Percentiles rank a stretch among this genome's conserved stretches.
These are phyloP conservation scores for Exsudoporus floridanus DNA, from an alignment of 1,284 basidiomycete species.

Conservation along the genomic window DNA sequence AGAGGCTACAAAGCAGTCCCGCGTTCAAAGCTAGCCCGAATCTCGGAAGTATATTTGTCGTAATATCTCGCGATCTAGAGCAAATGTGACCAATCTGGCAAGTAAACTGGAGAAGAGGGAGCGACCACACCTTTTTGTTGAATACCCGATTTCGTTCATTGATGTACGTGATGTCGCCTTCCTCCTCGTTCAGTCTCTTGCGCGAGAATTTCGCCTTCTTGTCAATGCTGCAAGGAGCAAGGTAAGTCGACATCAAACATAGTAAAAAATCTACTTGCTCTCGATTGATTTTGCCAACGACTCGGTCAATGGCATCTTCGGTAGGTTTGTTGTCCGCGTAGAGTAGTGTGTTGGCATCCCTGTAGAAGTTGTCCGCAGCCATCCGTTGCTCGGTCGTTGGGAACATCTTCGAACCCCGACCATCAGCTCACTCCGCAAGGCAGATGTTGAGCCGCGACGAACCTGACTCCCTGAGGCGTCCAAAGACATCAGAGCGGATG, in stretches of 20 bases:
- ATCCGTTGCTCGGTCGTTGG: conserved; percentile 60
- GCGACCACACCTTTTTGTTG: conserved; percentile 86
- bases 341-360: conserved; percentile 85
- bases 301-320: conserved; percentile 92
- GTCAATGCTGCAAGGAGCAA: conserved; percentile 59
- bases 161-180: conserved; percentile 98
- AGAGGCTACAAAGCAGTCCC: conserved; percentile 76
- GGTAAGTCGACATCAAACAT: conserved; percentile 1
- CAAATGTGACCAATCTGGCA: background rate
- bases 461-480: conserved; percentile 47
- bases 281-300: conserved; percentile 88
- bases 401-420: conserved; percentile 40
- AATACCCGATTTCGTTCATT: conserved; percentile 98
- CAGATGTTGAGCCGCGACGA: conserved; percentile 30
- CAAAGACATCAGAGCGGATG: conserved; percentile 49
- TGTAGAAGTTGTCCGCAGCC: conserved; percentile 79
- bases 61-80: conserved; percentile 87
- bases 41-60: conserved; percentile 96
- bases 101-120: background rate
- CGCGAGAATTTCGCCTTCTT: conserved; percentile 86
- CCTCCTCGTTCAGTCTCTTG: conserved; percentile 85
- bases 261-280: conserved; percentile 65
- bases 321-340: conserved; percentile 94
- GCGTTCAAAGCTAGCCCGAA: conserved; percentile 92
- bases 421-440: conserved; percentile 4